Evolutionary conservation across 2,329 filamentous ascomycete species (phyloP), one percentile per base, ranked within the genome.

Genomic region (Phyllosticta citriasiana): DNA sequence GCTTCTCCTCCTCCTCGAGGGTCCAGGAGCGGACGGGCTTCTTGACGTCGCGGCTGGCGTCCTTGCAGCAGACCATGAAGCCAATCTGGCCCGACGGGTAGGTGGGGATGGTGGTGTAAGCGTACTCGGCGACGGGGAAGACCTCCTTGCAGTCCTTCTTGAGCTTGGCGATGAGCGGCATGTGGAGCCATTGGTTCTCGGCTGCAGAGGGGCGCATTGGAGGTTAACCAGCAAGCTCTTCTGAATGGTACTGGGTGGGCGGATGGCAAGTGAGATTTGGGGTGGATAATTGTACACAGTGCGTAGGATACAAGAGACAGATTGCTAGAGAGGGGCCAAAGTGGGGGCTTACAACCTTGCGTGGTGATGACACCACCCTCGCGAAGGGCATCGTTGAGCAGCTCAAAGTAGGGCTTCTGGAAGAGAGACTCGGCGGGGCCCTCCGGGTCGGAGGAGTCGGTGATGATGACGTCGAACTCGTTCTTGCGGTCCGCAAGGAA

Each of bases 31-130:
- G 88, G 65, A 97, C 73, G 59, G 94, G 94, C 78, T 87, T 89
- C 77, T 84, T 90, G 74, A 97, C 84, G 78, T 99, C 84, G 76
- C 87, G 85, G 73, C 78, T 85, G 74, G 86, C 80, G 74, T 97
- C 93, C 86, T 99, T 97, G 87, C 84, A 89, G 87, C 94, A 97
- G 74, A 99, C 90, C 92, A 99, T 97, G 87, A 99, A 99, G 74
- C 94, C 94, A 72, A 99, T 99, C 82, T 99, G 94, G 74, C 94
- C 94, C 62, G 91, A 96, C 67, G 94, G 94, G 83, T 99, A 99
- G 74, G 94, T 99, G 63, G 94, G 94, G 77, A 99, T 99, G 71
- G 93, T 97, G 72, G 93, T 97, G 85, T 97, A 99, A 70, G 89
- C 94, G 80, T 97, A 99, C 81, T 99, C 94, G 76, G 89, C 94